These are phyloP conservation scores for Geosiphon pyriformis DNA, from an alignment of 192 early-diverging fungal species.

Conservation along the genomic window DNA sequence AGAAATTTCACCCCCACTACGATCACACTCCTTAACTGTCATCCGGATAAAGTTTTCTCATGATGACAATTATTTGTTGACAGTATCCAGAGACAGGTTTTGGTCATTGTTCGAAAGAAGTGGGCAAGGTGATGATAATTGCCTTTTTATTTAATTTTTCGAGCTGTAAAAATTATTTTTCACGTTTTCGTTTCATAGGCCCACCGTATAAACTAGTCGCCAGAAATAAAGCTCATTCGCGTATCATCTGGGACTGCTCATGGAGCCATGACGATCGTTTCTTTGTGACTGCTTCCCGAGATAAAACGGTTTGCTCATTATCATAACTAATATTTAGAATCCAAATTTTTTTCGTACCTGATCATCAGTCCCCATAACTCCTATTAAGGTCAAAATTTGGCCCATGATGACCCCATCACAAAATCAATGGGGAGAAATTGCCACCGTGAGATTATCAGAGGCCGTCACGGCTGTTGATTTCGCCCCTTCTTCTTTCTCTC, in stretches of 20 bases:
- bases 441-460: slow-evolving; percentile 69
- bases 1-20: slow-evolving; percentile 50
- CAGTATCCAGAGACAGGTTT: slow-evolving; percentile 80
- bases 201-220: slow-evolving; percentile 52
- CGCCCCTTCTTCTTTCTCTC: slow-evolving; percentile 39
- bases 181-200: slow-evolving; percentile 17
- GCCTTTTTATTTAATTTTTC: not conserved
- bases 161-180: not conserved
- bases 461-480: slow-evolving; percentile 84
- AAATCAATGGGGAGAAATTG: slow-evolving; percentile 37
- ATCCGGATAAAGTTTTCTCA: slow-evolving; percentile 79
- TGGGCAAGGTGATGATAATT: slow-evolving; percentile 28
- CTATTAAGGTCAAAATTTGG: slow-evolving; percentile 70
- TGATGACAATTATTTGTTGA: slow-evolving; percentile 63
- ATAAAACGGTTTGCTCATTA: slow-evolving; percentile 63
- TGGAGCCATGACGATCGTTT: slow-evolving; percentile 74
- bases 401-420: slow-evolving; percentile 17
- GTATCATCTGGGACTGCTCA: slow-evolving; percentile 88
- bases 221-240: slow-evolving; percentile 76
- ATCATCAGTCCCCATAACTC: too few relatives aligned
- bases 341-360: too few relatives aligned
- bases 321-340: not conserved
- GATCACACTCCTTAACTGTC: slow-evolving; percentile 76
- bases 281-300: slow-evolving; percentile 91
- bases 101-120: slow-evolving; percentile 76